These are phyloP conservation scores for Basidioascus undulatus DNA, from an alignment of 768 basidiomycete genomes.

Conservation along the genomic window DNA sequence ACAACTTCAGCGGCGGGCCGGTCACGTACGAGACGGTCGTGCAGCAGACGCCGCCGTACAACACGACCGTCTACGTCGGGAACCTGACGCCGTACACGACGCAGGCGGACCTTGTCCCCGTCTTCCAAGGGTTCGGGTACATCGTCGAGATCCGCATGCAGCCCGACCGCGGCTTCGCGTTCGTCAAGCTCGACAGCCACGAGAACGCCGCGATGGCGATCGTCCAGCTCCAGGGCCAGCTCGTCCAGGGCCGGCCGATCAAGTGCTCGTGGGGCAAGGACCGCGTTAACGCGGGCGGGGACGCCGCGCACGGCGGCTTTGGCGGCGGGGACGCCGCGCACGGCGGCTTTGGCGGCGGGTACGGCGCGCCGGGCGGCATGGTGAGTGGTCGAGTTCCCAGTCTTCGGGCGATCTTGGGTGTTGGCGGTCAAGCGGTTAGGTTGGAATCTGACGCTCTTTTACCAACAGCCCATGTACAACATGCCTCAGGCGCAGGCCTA, in stretches of 20 bases:
- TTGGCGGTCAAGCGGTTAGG: neutral
- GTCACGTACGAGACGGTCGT: conserved; percentile 84
- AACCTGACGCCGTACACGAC: conserved; percentile 94
- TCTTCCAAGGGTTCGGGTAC: conserved; percentile 97
- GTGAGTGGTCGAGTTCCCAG: conserved; percentile 28
- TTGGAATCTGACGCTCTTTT: neutral
- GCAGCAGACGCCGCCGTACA: conserved; percentile 75
- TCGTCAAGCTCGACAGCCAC: conserved; percentile 95
- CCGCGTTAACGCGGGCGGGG: conserved; percentile 37
- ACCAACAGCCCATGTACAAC: conserved; percentile 54
- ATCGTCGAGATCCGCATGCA: conserved; percentile 98
- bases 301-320: conserved; percentile 26
- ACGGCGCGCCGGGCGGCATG: conserved; percentile 39
- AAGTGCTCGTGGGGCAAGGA: conserved; percentile 99
- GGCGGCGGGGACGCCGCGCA: conserved; percentile 36
- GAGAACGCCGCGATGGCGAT: conserved; percentile 97
- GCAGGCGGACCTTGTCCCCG: conserved; percentile 86
- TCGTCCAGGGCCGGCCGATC: conserved; percentile 89
- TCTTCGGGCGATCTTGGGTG: conserved; percentile 2
- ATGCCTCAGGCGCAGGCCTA: conserved; percentile 64
- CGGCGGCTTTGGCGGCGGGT: conserved; percentile 19
- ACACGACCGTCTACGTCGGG: conserved; percentile 92
- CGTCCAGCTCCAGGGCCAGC: conserved; percentile 83
- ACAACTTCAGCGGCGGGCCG: conserved; percentile 47
- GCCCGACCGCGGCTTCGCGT: conserved; percentile 93